These are phyloP conservation scores for Peronosclerospora sorghi DNA, from an alignment of 352 stramenopile genomes.

Conservation along the genomic window DNA sequence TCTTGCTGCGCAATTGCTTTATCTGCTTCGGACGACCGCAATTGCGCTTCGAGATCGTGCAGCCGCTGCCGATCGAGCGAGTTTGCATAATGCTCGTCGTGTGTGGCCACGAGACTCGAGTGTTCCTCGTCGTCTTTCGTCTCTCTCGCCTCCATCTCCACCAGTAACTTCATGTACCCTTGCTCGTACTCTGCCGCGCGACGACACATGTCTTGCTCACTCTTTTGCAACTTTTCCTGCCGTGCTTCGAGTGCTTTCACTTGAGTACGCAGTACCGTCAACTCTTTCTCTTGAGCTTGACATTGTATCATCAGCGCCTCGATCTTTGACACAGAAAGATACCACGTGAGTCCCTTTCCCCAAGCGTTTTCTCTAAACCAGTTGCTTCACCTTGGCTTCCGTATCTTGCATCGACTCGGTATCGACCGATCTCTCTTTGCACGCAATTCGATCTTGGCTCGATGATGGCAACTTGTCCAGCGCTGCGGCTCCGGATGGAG, in stretches of 20 bases:
- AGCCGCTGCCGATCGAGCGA: conserved; percentile 44
- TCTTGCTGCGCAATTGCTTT: conserved; percentile 51
- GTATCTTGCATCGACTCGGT: conserved; percentile 8
- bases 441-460: no score
- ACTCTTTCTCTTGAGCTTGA: conserved; percentile 23
- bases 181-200: conserved; percentile 57
- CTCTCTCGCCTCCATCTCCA: conserved; percentile 39
- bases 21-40: conserved; percentile 46
- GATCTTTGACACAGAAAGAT: conserved; percentile 14
- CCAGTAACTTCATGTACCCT: conserved; percentile 44
- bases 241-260: conserved; percentile 20
- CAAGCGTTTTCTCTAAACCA: no score
- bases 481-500: no score
- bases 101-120: conserved; percentile 24
- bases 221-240: conserved; percentile 30
- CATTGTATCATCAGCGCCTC: conserved; percentile 32
- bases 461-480: no score
- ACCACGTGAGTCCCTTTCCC: not conserved
- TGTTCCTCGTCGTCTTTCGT: conserved; percentile 40
- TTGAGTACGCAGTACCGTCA: conserved; percentile 18
- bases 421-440: no score
- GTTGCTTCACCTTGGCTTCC: no score
- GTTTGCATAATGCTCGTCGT: conserved; percentile 32
- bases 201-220: conserved; percentile 27
- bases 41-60: conserved; percentile 50